Evolutionary conservation across 1,139 yeast species (phyloP).

Genomic region (Candida buenavistaensis): DNA sequence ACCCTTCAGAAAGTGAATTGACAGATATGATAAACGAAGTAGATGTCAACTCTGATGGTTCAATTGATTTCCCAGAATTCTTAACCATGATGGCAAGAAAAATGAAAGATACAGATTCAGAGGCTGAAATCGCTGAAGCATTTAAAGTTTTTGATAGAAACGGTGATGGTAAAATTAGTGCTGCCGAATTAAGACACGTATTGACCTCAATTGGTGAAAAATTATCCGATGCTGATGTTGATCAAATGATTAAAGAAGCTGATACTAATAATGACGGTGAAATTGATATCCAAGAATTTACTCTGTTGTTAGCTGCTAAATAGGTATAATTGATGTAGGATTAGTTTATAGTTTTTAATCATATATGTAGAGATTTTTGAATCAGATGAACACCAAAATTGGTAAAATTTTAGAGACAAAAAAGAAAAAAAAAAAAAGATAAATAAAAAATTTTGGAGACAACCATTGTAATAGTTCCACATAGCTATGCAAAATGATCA

Average conservation of each 20-base stretch:
- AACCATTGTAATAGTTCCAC: too few relatives aligned
- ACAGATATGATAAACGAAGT: conserved; percentile 97
- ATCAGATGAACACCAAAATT: too few relatives aligned
- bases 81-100: conserved; percentile 91
- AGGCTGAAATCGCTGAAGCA: conserved; percentile 96
- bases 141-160: conserved; percentile 92
- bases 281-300: conserved; percentile 94
- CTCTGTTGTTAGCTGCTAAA: conserved; percentile 64
- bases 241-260: conserved; percentile 95
- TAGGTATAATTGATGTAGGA: too few relatives aligned
- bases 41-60: conserved; percentile 92
- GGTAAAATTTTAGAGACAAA: too few relatives aligned
- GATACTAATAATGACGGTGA: conserved; percentile 95
- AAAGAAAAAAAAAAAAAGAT: conserved; percentile 2
- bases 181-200: conserved; percentile 94
- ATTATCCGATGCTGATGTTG: conserved; percentile 92
- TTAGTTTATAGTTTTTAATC: not conserved
- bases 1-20: conserved; percentile 94
- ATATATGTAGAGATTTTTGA: too few relatives aligned
- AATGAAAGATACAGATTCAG: conserved; percentile 93
- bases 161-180: conserved; percentile 95
- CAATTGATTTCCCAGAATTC: conserved; percentile 88
- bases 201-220: conserved; percentile 96
- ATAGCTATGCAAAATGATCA: not conserved
- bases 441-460: not conserved